Percentiles rank a stretch among this genome's conserved stretches.
These are phyloP conservation scores for Penicillium hordei DNA, from an alignment of 2,329 filamentous ascomycete species.

Conservation along the genomic window DNA sequence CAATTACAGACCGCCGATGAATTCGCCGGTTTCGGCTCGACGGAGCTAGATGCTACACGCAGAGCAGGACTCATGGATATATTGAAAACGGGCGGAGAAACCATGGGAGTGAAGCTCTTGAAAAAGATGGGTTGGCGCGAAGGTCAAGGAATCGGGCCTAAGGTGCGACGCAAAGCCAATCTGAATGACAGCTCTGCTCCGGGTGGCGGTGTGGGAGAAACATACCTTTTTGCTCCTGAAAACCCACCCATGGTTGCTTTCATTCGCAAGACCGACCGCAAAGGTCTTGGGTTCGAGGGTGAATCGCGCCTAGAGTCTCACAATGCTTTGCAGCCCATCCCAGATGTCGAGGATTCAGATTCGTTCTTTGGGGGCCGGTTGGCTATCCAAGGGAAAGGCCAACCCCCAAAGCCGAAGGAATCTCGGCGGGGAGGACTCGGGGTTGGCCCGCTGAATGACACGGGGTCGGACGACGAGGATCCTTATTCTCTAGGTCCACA, in stretches of 20 bases:
- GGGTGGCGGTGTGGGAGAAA: conserved; percentile 46
- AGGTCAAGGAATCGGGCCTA: conserved; percentile 89
- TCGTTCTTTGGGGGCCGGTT: conserved; percentile 41
- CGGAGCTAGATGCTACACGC: conserved; percentile 54
- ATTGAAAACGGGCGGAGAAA: conserved; percentile 71
- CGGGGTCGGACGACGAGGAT: conserved; percentile 91
- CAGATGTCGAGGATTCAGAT: conserved; percentile 29
- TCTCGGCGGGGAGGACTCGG: conserved; percentile 69
- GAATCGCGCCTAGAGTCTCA: conserved; percentile 37
- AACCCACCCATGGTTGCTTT: conserved; percentile 65
- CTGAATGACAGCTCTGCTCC: conserved; percentile 55
- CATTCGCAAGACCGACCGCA: conserved; percentile 46
- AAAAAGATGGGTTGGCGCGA: conserved; percentile 95
- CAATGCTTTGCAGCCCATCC: conserved; percentile 5
- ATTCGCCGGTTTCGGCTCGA: conserved; percentile 74
- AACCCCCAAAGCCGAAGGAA: conserved; percentile 54
- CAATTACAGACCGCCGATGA: conserved; percentile 69
- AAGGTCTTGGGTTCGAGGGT: conserved; percentile 49
- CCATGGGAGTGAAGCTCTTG: conserved; percentile 80
- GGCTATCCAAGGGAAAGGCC: conserved; percentile 35
- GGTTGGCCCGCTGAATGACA: conserved; percentile 86
- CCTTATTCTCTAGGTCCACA: conserved; percentile 88
- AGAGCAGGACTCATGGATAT: conserved; percentile 66
- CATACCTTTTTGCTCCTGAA: conserved; percentile 80
- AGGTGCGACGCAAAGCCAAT: conserved; percentile 71